These are phyloP conservation scores for Ascochyta fabae DNA, from an alignment of 2,329 filamentous ascomycete species.

Conservation along the genomic window DNA sequence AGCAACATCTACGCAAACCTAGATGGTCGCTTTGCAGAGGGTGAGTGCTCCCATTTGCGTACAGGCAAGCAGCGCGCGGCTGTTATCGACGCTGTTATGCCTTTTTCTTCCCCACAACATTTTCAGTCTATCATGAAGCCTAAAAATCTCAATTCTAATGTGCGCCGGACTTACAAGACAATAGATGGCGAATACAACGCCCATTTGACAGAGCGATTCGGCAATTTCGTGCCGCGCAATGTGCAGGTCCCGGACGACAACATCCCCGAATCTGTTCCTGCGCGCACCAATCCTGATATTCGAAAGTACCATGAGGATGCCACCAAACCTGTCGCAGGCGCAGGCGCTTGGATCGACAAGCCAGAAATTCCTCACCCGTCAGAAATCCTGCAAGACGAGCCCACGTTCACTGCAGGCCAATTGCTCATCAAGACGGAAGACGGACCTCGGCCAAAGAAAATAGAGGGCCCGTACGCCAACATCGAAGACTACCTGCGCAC, in stretches of 20 bases:
- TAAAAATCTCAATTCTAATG: neutral
- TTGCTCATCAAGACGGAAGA: constrained; percentile 31
- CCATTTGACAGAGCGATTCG: constrained; percentile 24
- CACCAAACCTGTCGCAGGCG: constrained; percentile 23
- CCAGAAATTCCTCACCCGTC: constrained; percentile 63
- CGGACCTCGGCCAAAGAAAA: constrained; percentile 36
- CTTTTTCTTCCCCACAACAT: neutral
- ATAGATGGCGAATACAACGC: constrained; percentile 29
- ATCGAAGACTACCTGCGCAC: constrained; percentile 72
- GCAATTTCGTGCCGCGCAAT: neutral
- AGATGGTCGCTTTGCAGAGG: neutral
- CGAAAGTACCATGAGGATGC: constrained; percentile 32
- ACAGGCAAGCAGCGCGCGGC: neutral
- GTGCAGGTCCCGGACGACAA: constrained; percentile 18
- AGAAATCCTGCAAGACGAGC: constrained; percentile 55
- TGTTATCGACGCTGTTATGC: neutral
- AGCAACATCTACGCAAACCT: constrained; percentile 22
- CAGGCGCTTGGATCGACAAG: constrained; percentile 37
- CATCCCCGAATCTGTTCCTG: constrained; percentile 19
- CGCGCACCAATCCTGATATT: constrained; percentile 34
- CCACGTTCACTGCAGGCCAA: constrained; percentile 5
- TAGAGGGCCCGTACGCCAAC: constrained; percentile 62
- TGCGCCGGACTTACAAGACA: neutral
- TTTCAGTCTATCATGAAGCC: neutral
- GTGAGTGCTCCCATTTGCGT: constrained; percentile 14